Evolutionary conservation across 768 basidiomycete species (phyloP), one percentile per base, ranked within the genome.

Genomic region (Lactarius tabidus): DNA sequence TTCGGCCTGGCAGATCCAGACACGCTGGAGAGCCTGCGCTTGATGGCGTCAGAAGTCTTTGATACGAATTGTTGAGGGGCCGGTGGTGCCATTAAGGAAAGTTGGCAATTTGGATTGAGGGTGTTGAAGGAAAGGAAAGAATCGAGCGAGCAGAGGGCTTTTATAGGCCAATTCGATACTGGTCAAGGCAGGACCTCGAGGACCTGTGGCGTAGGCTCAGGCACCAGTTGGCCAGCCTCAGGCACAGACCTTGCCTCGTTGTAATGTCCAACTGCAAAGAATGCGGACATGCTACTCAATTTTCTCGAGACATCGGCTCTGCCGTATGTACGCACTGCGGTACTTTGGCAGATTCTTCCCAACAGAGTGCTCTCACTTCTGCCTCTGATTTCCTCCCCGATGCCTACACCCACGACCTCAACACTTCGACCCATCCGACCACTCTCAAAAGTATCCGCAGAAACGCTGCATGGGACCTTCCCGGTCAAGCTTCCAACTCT

Each of bases 261-360:
- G n/a, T 26, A 41, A 68, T 69, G 68, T 18, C 62, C 38, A 57
- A 33, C 35, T 69, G 67, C 41, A 57, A 52, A 17, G 63, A 62
- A 43, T 69, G 67, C 55, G 67, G 66, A 56, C 61, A 69, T 26
- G 18, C 57, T 4, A 69, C 67, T 31, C 66, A 69, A 67, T 69
- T 53, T 36, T 39, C 48, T 63, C 67, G 33, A 48, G 66, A 67
- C 45, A 41, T 67, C 23, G 66, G 66, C 62, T 69, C 68, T 7
- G 62, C 79, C 54, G 84, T 91, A 65, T 93, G 91, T 75, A 83
- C 83, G 15, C 59, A 67, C n/a, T 92, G 91, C 69, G 91, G 87
- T 18, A 85, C 85, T n/a, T 82, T 93, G 23, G 78, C 76, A 12
- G 85, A 90, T 70, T 79, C 89, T 0, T 77, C 80, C 17, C 64